phyloP scores from a whole-genome alignment of 2,329 filamentous ascomycete genomes.

The Cercospora beticola region DNA sequence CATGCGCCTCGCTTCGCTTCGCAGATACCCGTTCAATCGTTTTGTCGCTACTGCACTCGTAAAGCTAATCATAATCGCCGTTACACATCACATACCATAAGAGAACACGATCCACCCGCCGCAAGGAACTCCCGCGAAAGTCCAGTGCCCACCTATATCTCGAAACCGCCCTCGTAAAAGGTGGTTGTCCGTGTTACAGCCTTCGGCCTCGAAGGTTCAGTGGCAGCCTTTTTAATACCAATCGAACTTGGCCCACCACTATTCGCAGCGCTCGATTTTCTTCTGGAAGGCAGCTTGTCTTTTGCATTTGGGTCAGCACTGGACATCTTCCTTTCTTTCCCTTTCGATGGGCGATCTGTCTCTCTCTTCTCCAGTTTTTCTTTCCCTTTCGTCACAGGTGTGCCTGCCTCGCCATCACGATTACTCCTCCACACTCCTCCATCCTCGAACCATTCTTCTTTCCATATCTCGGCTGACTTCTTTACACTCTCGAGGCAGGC shows the following conservation, averaged over 20 bases:
- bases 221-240: constrained; percentile 6
- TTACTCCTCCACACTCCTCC: constrained; percentile 85
- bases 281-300: constrained; percentile 1
- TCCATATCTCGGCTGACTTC: constrained; percentile 89
- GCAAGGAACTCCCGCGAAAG: neutral
- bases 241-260: neutral
- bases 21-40: neutral
- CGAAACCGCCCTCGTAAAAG: constrained; percentile 9
- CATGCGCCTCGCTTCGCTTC: neutral
- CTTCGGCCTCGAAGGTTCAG: neutral
- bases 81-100: neutral
- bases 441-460: constrained; percentile 82
- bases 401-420: constrained; percentile 66
- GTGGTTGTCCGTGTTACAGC: neutral
- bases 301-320: neutral
- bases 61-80: neutral
- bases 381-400: constrained; percentile 28
- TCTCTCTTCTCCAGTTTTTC: neutral
- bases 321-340: constrained; percentile 6
- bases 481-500: constrained; percentile 87
- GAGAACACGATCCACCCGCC: neutral
- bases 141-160: neutral
- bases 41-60: neutral
- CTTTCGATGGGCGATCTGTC: neutral
- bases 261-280: constrained; percentile 10